Conservation (phyloP, 192 early-diverging fungal genomes). For the Coemansia sp. region DNA sequence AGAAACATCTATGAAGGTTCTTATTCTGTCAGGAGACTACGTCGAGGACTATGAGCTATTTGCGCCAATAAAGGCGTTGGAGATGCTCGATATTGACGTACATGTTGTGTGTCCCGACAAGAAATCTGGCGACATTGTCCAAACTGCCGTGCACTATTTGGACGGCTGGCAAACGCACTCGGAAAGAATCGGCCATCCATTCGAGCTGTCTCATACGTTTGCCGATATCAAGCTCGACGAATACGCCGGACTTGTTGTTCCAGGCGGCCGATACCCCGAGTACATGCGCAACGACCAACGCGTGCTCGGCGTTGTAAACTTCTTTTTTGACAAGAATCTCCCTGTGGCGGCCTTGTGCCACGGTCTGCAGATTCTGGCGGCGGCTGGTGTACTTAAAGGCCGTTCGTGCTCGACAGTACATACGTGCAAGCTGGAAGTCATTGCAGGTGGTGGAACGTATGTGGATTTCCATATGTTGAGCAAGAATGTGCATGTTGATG, state of each 20-base stretch:
- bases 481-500: slow-evolving; percentile 39
- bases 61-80: slow-evolving; percentile 56
- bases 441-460: slow-evolving; percentile 37
- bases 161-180: slow-evolving; percentile 57
- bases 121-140: slow-evolving; percentile 54
- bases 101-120: slow-evolving; percentile 58
- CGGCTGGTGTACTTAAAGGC: slow-evolving; percentile 46
- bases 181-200: slow-evolving; percentile 54
- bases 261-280: slow-evolving; percentile 58
- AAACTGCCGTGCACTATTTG: slow-evolving; percentile 52
- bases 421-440: slow-evolving; percentile 46
- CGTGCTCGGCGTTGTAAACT: slow-evolving; percentile 50
- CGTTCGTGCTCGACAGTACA: slow-evolving; percentile 41
- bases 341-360: slow-evolving; percentile 61
- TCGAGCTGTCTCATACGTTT: slow-evolving; percentile 48
- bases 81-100: slow-evolving; percentile 53
- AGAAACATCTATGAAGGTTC: slow-evolving; percentile 27
- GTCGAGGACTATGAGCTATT: slow-evolving; percentile 59
- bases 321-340: slow-evolving; percentile 53
- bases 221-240: slow-evolving; percentile 40
- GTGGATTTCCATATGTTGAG: slow-evolving; percentile 34
- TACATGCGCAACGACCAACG: slow-evolving; percentile 55
- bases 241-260: slow-evolving; percentile 58
- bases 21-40: slow-evolving; percentile 35
- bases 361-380: slow-evolving; percentile 52